Evolutionary conservation across 306 rosid genomes (phyloP), one percentile per base, ranked within the genome.

Genomic region (Leucaena leucocephala): DNA sequence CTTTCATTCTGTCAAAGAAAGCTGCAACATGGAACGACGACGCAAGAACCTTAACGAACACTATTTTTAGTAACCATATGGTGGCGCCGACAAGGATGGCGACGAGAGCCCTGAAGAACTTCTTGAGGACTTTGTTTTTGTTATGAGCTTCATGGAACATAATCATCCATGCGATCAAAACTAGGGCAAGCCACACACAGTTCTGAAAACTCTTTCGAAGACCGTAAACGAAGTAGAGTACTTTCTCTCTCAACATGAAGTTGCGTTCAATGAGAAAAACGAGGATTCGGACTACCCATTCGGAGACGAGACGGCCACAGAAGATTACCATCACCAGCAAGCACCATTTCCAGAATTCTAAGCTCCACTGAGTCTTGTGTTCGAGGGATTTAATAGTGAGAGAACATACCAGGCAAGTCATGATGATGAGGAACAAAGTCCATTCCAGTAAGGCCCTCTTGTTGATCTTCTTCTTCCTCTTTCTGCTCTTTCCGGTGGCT

Each of bases 261-360:
- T 76, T 76, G 0, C 81, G 36, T 42, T 77, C 81, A 17, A 77
- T 77, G 35, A 67, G 22, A 13, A 77, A 77, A 1, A 77, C 81
- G 1, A 42, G 4, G 54, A 77, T 22, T 0, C 81, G 45, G 3
- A 77, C 61, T 10, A 66, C 55, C 81, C 81, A 77, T 38, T 22
- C 81, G 3, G 81, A 77, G 36, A 77, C 75, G 1, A 77, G 34
- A 8, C 74, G 81, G 42, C 81, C 81, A 27, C 81, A 65, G 34
- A 67, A 77, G 8, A 55, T 77, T 2, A 77, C 74, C 81, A 77
- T 66, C 12, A 67, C 74, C 36, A 77, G 22, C 13, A 77, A 19
- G 55, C 81, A 77, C 81, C 81, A 77, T n/a, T 77, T 77, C 81
- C 81, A 77, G n/a, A 77, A 6, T 10, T 49, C n/a, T 5, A 67